These are phyloP conservation scores for Mycena crocata DNA, from an alignment of 768 basidiomycete species.

Conservation along the genomic window DNA sequence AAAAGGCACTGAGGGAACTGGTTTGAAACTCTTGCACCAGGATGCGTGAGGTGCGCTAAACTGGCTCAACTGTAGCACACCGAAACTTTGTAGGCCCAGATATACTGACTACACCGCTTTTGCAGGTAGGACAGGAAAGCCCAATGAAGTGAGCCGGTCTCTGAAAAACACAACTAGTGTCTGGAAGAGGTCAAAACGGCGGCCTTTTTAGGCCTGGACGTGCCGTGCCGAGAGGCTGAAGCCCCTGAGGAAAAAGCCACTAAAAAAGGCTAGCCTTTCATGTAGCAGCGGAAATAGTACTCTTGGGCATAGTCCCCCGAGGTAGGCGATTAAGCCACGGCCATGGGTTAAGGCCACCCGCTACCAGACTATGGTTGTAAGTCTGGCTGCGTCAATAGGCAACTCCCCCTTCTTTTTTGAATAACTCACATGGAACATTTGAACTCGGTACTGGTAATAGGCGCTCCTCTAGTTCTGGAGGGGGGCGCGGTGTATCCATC, in stretches of 20 bases:
- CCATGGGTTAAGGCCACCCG: slow-evolving; percentile 7
- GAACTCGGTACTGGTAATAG: too few relatives aligned
- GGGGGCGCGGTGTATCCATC: too few relatives aligned
- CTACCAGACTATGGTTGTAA: slow-evolving; percentile 12
- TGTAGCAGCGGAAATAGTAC: neutral
- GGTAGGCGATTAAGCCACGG: slow-evolving; percentile 5
- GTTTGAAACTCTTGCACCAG: too few relatives aligned
- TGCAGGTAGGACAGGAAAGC: slow-evolving; percentile 15
- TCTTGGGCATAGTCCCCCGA: slow-evolving; percentile 9
- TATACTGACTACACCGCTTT: slow-evolving; percentile 10
- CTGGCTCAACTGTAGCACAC: neutral
- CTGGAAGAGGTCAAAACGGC: neutral
- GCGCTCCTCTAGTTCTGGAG: too few relatives aligned
- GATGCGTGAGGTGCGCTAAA: neutral
- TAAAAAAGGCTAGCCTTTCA: neutral
- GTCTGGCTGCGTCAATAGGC: slow-evolving; percentile 2
- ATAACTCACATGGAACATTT: too few relatives aligned
- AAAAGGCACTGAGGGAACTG: too few relatives aligned
- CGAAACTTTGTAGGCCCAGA: slow-evolving; percentile 7
- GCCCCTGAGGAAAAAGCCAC: neutral
- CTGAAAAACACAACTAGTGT: too few relatives aligned
- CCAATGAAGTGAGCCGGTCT: neutral
- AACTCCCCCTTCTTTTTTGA: neutral
- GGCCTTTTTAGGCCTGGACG: slow-evolving; percentile 20
- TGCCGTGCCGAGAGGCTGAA: slow-evolving; percentile 31